Conservation (phyloP, 2,329 filamentous ascomycete genomes). For the Verticillium dahliae region DNA sequence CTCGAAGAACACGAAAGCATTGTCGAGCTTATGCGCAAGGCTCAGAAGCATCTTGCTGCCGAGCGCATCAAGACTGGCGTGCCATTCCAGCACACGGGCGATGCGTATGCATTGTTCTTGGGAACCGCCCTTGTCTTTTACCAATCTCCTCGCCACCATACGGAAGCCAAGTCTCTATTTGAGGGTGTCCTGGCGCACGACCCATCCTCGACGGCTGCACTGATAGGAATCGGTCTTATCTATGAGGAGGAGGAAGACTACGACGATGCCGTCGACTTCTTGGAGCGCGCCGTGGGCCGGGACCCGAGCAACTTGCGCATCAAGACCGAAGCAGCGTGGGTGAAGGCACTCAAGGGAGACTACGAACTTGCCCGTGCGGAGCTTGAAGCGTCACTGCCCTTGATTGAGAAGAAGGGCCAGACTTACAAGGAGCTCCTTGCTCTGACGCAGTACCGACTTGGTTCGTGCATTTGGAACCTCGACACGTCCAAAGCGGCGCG, state of each 20-base stretch:
- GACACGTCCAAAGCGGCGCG: constrained; percentile 68
- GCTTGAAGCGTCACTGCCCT: constrained; percentile 61
- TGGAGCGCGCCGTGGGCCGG: constrained; percentile 67
- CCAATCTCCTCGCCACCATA: constrained; percentile 82
- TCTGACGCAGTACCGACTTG: constrained; percentile 80
- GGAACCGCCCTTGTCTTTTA: constrained; percentile 87
- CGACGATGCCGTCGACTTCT: constrained; percentile 70
- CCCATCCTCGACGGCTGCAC: constrained; percentile 66
- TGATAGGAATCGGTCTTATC: constrained; percentile 87
- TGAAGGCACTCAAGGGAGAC: constrained; percentile 76
- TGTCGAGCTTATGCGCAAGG: constrained; percentile 73
- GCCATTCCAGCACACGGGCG: constrained; percentile 59
- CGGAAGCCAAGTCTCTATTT: constrained; percentile 82
- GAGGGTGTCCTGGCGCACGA: constrained; percentile 73
- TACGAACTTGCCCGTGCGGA: constrained; percentile 61
- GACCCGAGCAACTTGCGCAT: constrained; percentile 73
- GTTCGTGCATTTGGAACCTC: constrained; percentile 79
- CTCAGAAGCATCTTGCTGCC: constrained; percentile 51
- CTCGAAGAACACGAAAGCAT: constrained; percentile 80
- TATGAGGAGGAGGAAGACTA: constrained; percentile 92
- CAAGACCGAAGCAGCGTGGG: constrained; percentile 85
- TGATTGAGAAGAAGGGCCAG: constrained; percentile 56
- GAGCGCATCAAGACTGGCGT: constrained; percentile 64
- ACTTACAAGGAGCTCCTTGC: constrained; percentile 67
- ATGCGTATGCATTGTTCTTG: constrained; percentile 70